These are phyloP conservation scores for Lomentospora prolificans DNA, from an alignment of 2,329 filamentous ascomycete species.

Conservation along the genomic window DNA sequence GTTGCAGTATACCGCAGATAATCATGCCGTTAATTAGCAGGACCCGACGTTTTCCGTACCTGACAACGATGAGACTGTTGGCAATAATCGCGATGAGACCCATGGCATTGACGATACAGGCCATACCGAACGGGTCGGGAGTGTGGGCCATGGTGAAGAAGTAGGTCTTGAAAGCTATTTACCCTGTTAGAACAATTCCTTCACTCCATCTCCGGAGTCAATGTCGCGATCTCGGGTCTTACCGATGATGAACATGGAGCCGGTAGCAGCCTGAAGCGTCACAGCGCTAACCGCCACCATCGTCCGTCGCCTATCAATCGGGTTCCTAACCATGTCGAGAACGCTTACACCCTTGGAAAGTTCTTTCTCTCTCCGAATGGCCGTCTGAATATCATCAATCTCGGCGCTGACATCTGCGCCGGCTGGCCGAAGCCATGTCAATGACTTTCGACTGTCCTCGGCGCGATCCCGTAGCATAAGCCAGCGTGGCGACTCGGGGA, in stretches of 20 bases:
- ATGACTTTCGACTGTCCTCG: neutral
- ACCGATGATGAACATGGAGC: slow-evolving; percentile 32
- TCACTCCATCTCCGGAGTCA: neutral
- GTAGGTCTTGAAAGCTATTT: slow-evolving; percentile 37
- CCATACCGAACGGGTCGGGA: slow-evolving; percentile 38
- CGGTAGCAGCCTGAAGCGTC: slow-evolving; percentile 32
- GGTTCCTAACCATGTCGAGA: slow-evolving; percentile 33
- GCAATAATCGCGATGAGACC: slow-evolving; percentile 39
- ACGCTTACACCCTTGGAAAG: slow-evolving; percentile 23
- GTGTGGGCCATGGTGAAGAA: slow-evolving; percentile 45
- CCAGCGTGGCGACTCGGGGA: slow-evolving; percentile 33
- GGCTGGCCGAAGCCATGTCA: slow-evolving; percentile 16
- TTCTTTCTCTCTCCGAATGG: slow-evolving; percentile 24
- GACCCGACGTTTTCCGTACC: slow-evolving; percentile 35
- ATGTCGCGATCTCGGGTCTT: neutral
- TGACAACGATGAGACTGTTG: slow-evolving; percentile 36
- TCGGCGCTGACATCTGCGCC: slow-evolving; percentile 22
- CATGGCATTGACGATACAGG: slow-evolving; percentile 36
- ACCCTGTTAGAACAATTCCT: neutral
- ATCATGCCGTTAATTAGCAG: slow-evolving; percentile 36
- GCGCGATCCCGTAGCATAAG: neutral
- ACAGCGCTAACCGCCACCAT: slow-evolving; percentile 30
- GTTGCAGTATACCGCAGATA: slow-evolving; percentile 37
- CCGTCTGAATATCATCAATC: slow-evolving; percentile 27
- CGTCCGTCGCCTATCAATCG: slow-evolving; percentile 32